A percentile compares a stretch with the other conserved stretches of the same genome.
phyloP scores from a whole-genome alignment of 345 rosid genomes.

The Brassica incana region DNA sequence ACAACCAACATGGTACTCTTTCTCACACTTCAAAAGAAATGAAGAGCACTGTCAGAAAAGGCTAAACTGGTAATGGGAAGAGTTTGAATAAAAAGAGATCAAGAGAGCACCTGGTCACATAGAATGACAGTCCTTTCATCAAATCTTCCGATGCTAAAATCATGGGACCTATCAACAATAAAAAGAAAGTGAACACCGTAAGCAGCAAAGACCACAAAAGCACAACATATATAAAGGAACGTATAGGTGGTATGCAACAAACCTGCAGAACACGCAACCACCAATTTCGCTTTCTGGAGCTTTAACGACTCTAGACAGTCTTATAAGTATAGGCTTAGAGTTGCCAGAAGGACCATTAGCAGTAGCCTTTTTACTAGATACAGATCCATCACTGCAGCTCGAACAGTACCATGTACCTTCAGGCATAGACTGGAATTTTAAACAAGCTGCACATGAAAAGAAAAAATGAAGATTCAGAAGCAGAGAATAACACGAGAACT shows the following conservation, averaged over 20 bases:
- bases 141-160: slow-evolving; percentile 68
- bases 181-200: not conserved
- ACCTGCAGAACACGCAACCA: slow-evolving; percentile 97
- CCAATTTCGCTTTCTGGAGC: slow-evolving; percentile 80
- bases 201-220: not conserved
- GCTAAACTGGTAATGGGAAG: not conserved
- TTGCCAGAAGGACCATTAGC: slow-evolving; percentile 43
- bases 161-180: slow-evolving; percentile 58
- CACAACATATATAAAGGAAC: not conserved
- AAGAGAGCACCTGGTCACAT: slow-evolving; percentile 86
- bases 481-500: not conserved
- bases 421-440: slow-evolving; percentile 62
- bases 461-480: slow-evolving; percentile 25
- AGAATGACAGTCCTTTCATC: slow-evolving; percentile 85
- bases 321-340: slow-evolving; percentile 56
- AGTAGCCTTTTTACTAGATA: slow-evolving; percentile 45
- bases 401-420: slow-evolving; percentile 81
- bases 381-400: slow-evolving; percentile 58
- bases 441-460: slow-evolving; percentile 69
- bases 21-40: slow-evolving; percentile 71
- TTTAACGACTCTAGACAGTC: slow-evolving; percentile 66
- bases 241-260: slow-evolving; percentile 25
- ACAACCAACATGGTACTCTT: slow-evolving; percentile 96
- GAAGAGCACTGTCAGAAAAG: slow-evolving; percentile 31
- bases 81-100: slow-evolving; percentile 8